phyloP scores from a whole-genome alignment of 2,329 filamentous ascomycete species.

The Blastomyces silverae region DNA sequence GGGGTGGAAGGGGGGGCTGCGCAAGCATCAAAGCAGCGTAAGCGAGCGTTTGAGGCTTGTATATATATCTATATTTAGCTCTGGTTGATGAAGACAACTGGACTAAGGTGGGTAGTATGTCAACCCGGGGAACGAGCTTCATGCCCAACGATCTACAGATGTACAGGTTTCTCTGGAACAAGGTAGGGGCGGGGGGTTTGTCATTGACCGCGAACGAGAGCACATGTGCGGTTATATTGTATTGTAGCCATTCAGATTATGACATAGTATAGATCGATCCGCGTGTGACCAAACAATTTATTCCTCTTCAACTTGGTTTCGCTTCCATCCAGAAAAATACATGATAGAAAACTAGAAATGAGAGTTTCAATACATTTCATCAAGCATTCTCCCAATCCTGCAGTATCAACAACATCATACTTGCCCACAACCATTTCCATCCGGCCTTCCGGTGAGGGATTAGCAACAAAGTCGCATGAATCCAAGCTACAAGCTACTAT shows the following conservation, averaged over 20 bases:
- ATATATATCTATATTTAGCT: not conserved
- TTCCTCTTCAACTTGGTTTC: not conserved
- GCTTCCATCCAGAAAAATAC: not conserved
- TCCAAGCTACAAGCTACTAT: not conserved
- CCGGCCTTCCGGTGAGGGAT: not conserved
- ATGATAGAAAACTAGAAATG: not conserved
- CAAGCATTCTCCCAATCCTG: not conserved
- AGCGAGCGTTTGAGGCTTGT: no score
- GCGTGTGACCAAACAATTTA: not conserved
- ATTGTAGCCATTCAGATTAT: not conserved
- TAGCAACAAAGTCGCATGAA: not conserved
- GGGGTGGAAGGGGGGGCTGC: no score
- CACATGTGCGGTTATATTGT: not conserved
- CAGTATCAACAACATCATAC: not conserved
- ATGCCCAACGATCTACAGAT: not conserved
- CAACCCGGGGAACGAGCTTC: not conserved
- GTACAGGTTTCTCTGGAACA: not conserved
- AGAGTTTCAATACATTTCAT: not conserved
- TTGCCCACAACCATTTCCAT: not conserved
- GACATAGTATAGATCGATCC: not conserved
- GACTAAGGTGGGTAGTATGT: not conserved
- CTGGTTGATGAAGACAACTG: not conserved
- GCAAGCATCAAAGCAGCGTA: no score
- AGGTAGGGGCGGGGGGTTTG: not conserved
- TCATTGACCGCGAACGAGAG: not conserved